These are phyloP conservation scores for Aspergillus kassunensis DNA, from an alignment of 495 filamentous ascomycete genomes.

Conservation along the genomic window DNA sequence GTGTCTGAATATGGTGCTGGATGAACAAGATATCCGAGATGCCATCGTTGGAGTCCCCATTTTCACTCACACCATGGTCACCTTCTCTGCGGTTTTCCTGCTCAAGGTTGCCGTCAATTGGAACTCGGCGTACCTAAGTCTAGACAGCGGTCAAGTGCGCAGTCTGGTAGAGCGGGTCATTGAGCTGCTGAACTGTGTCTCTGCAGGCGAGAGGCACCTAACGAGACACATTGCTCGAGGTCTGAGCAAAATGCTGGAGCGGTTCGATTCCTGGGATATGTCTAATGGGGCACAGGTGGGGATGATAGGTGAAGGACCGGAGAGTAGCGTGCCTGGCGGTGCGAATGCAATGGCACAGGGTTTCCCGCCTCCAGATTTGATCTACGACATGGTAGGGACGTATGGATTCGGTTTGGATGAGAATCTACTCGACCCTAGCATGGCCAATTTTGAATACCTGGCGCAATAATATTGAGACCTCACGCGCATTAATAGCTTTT, in stretches of 20 bases:
- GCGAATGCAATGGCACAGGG: slow-evolving; percentile 47
- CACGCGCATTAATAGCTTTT: too few species aligned
- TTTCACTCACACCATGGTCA: slow-evolving; percentile 60
- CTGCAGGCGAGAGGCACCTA: slow-evolving; percentile 49
- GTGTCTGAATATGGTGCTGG: slow-evolving; percentile 52
- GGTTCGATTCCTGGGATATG: slow-evolving; percentile 44
- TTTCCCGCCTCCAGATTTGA: slow-evolving; percentile 45
- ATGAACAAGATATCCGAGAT: slow-evolving; percentile 53
- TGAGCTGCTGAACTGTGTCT: slow-evolving; percentile 49
- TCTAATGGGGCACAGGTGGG: slow-evolving; percentile 18
- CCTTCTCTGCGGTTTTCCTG: slow-evolving; percentile 54
- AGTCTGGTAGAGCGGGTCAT: slow-evolving; percentile 47
- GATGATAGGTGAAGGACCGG: background rate
- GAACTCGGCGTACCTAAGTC: slow-evolving; percentile 47
- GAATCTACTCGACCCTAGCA: slow-evolving; percentile 44
- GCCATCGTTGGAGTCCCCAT: slow-evolving; percentile 59
- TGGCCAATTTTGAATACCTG: slow-evolving; percentile 46
- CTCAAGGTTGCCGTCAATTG: slow-evolving; percentile 54
- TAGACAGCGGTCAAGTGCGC: slow-evolving; percentile 43
- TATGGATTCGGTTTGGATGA: slow-evolving; percentile 48
- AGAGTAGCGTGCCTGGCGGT: slow-evolving; percentile 35
- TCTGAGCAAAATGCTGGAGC: slow-evolving; percentile 49
- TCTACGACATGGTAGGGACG: slow-evolving; percentile 48
- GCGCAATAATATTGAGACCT: slow-evolving; percentile 25
- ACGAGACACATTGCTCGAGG: slow-evolving; percentile 52